Conservation (phyloP, 805 yeast genomes). For the Spathaspora girioi region DNA sequence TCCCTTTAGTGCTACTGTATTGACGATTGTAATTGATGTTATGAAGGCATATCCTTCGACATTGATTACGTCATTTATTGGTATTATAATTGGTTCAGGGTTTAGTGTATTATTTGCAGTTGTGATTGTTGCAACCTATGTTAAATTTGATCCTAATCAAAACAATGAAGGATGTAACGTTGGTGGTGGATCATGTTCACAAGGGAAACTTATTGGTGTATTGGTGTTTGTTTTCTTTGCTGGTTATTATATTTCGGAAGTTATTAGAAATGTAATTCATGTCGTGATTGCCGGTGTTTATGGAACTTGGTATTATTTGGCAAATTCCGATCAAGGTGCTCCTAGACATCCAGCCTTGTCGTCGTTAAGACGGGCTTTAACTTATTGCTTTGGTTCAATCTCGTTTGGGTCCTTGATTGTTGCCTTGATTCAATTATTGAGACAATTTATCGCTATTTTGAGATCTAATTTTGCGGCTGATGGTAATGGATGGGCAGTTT, state of each 20-base stretch:
- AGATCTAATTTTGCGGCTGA: constrained; percentile 50
- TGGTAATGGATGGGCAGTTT: constrained; percentile 50
- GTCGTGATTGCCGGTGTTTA: constrained; percentile 78
- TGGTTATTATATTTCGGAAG: constrained; percentile 81
- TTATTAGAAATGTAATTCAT: constrained; percentile 74
- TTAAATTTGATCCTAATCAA: constrained; percentile 63
- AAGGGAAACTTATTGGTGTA: constrained; percentile 61
- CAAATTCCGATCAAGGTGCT: constrained; percentile 70
- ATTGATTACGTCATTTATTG: constrained; percentile 55
- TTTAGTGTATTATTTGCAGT: constrained; percentile 65
- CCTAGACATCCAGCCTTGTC: constrained; percentile 80
- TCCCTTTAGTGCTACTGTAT: constrained; percentile 68
- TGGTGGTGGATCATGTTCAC: constrained; percentile 52
- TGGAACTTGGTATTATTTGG: constrained; percentile 89
- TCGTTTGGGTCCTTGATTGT: constrained; percentile 81
- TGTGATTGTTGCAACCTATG: constrained; percentile 71
- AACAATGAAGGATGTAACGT: constrained; percentile 50
- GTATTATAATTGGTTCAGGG: constrained; percentile 55
- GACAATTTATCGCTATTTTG: constrained; percentile 49
- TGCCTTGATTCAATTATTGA: constrained; percentile 64
- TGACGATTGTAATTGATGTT: constrained; percentile 72
- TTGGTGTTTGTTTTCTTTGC: constrained; percentile 75
- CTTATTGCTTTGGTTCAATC: constrained; percentile 86
- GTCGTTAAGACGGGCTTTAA: constrained; percentile 73
- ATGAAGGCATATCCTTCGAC: constrained; percentile 72